These are phyloP conservation scores for Penstemon barbatus DNA, from an alignment of 257 asterid genomes.

Conservation along the genomic window DNA sequence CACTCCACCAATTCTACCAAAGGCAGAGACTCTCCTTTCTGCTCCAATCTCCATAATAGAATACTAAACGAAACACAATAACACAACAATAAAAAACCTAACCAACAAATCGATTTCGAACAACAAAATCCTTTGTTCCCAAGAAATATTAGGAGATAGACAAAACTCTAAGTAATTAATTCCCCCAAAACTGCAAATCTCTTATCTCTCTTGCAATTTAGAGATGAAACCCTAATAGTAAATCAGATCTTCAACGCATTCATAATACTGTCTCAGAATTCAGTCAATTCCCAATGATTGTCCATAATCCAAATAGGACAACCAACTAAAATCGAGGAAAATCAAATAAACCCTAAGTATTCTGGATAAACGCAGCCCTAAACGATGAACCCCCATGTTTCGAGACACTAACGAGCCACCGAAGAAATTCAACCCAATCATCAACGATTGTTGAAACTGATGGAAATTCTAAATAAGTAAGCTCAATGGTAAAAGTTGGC, in stretches of 20 bases:
- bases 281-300: neutral
- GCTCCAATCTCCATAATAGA: constrained; percentile 35
- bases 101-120: constrained; percentile 19
- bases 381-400: constrained; percentile 15
- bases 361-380: constrained; percentile 18
- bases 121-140: constrained; percentile 15
- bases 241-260: neutral
- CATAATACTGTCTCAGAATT: neutral
- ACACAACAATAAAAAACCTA: constrained; percentile 22
- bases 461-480: neutral
- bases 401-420: constrained; percentile 10
- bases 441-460: constrained; percentile 19
- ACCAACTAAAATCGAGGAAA: neutral
- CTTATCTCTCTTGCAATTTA: neutral
- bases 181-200: neutral
- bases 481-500: constrained; percentile 7
- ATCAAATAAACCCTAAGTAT: neutral
- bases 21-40: constrained; percentile 22
- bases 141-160: too few species aligned
- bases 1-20: constrained; percentile 28
- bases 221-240: constrained; percentile 1
- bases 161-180: neutral
- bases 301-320: neutral
- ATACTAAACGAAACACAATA: constrained; percentile 21
- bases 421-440: constrained; percentile 7